Evolutionary conservation across 2,329 filamentous ascomycete genomes (phyloP), one percentile per base, ranked within the genome.

Genomic region (Clonostachys solani): DNA sequence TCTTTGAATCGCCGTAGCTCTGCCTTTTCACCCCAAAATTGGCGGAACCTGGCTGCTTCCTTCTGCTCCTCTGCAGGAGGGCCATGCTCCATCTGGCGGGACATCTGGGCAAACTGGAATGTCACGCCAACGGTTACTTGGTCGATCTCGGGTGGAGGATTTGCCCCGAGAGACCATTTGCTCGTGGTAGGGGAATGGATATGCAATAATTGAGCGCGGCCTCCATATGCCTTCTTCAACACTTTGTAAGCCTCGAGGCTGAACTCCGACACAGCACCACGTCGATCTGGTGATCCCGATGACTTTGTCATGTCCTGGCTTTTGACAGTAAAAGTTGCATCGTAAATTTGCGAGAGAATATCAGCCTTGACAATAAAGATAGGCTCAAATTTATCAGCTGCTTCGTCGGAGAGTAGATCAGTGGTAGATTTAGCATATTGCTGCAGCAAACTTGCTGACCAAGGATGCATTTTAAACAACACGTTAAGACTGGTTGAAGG

Each of bases 1-100:
- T 97, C 91, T 58, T 92, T 95, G 74, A 99, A 99, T 17, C 94
- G 87, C 53, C 94, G 83, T 42, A 99, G 75, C 64, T 99, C 94
- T 2, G 94, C 82, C 63, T 94, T 95, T 10, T 92, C 86, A 7
- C 92, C 94, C 94, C 95, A 99, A 62, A 99, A 97, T 34, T 85
- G 81, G 35, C 89, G 87, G 64, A 96, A 99, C 33, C 77, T 78
- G 10, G 84, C 83, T 19, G 91, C 87, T 52, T 90, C 89, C 53
- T 87, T 84, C 65, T 92, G 91, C 50, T 94, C 81, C 60, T 97
- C 92, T 3, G 90, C 89, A 1, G 86, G 72, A 6, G 94, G 94
- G 1, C 94, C 94, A 62, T 91, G 88, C 54, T 99, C 94, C 52
- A 96, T 87, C 42, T 84, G 78, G 33, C 92, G 85, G 47, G 78